Base-by-base conservation (phyloP, 768 basidiomycete genomes). In the Boletus rubescentipes region DNA sequence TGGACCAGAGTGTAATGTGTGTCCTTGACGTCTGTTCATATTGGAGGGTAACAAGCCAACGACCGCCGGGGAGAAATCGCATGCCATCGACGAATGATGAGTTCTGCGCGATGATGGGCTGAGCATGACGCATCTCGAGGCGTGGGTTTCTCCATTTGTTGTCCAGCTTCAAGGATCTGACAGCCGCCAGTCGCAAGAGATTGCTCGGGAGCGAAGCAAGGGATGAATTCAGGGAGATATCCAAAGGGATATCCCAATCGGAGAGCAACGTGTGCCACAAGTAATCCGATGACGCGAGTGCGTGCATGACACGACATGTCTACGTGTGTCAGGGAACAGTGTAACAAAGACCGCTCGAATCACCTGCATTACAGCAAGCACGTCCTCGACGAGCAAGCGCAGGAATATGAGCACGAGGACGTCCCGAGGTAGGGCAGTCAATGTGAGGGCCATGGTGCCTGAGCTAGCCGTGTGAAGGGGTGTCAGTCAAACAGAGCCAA, bases 291-390 rank as follows among this genome's bases (percentile, higher is more conserved):
- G 73, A 74, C 14, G 74, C 76, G 39, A 79, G 74, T n/a, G 76
- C 75, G 69, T 85, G 77, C 53, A 84, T 67, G 55, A 69, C 78
- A 77, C 83, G 84, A 75, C 82, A 82, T 66, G 80, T 78, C 81
- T 85, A 66, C 71, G 72, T 74, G 41, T 51, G 56, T 67, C 55
- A 57, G 54, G 36, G 23, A 5, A 35, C 7, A 15, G 11, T 21
- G 29, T 7, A 18, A 16, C 42, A 41, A 21, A 35, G 41, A 46
- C 16, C 18, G 16, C 39, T 44, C 39, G 26, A 65, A 67, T 62
- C 61, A 77, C 82, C 75, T 83, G 81, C 57, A 76, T 76, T 36
- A 83, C 63, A 14, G 70, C 62, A 11, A 85, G 72, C 6, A 84
- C 53, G 53, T 81, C 79, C 51, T 66, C 63, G 9, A 77, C 67